These are phyloP conservation scores for Neospermospora avenae DNA, from an alignment of 2,329 filamentous ascomycete genomes.

Conservation along the genomic window DNA sequence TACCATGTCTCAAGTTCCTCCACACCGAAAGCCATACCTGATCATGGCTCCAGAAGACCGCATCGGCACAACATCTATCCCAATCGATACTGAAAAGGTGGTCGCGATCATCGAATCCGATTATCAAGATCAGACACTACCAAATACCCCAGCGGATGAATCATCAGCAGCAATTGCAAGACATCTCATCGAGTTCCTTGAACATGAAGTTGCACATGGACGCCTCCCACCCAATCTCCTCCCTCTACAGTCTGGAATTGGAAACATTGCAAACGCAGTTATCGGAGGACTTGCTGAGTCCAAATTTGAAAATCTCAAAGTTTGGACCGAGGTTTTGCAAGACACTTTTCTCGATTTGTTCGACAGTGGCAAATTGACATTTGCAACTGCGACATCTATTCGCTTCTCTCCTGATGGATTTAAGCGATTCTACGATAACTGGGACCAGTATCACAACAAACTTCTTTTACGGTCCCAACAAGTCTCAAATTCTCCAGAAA, in stretches of 20 bases:
- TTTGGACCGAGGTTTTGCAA: constrained; percentile 92
- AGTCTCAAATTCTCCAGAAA: constrained; percentile 85
- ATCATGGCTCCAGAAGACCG: constrained; percentile 84
- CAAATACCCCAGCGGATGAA: constrained; percentile 74
- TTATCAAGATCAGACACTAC: constrained; percentile 72
- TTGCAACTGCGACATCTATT: constrained; percentile 85
- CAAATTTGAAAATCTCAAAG: constrained; percentile 82
- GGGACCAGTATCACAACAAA: constrained; percentile 76
- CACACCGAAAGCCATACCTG: constrained; percentile 77
- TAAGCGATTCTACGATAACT: constrained; percentile 84
- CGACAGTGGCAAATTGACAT: constrained; percentile 82
- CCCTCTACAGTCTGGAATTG: constrained; percentile 83
- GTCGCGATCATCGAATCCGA: constrained; percentile 82
- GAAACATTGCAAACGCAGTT: constrained; percentile 91
- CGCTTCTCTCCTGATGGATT: constrained; percentile 90
- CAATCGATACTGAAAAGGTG: constrained; percentile 79
- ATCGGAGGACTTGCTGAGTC: constrained; percentile 77
- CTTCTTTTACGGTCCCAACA: constrained; percentile 83
- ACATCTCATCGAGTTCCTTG: constrained; percentile 80
- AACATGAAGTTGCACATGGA: constrained; percentile 78
- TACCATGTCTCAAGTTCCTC: constrained; percentile 81
- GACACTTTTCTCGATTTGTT: constrained; percentile 92
- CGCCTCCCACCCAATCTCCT: constrained; percentile 74
- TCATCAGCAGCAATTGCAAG: constrained; percentile 68
- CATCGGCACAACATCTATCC: constrained; percentile 79